Percentiles rank a stretch among this genome's conserved stretches.
Evolutionary conservation across 306 rosid genomes (phyloP).

Genomic region (Trichosanthes truncata): DNA sequence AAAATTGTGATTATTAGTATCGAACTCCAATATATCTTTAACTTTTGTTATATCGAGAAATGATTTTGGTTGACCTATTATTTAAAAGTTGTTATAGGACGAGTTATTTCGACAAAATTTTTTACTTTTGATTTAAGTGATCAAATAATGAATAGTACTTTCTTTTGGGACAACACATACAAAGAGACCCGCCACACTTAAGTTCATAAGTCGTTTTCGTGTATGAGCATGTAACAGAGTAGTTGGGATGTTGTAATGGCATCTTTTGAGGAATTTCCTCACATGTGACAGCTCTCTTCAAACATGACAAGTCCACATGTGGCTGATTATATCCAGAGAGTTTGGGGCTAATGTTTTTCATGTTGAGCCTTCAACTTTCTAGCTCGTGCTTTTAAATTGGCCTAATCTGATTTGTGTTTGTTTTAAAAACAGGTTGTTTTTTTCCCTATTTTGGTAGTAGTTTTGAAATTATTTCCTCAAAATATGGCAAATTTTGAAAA

Average conservation of each 20-base stretch:
- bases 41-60: no score
- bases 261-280: background rate
- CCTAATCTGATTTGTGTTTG: background rate
- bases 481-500: background rate
- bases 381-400: background rate
- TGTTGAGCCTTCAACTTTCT: background rate
- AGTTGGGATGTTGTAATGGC: background rate
- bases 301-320: background rate
- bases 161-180: background rate
- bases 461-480: background rate
- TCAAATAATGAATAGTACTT: background rate
- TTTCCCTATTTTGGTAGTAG: background rate
- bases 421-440: background rate
- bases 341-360: background rate
- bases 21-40: no score
- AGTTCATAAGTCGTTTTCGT: background rate
- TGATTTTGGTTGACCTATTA: background rate
- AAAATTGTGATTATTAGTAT: background rate
- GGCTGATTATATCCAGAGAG: background rate
- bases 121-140: background rate
- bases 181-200: background rate
- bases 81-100: background rate
- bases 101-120: background rate
- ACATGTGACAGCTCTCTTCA: background rate
- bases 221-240: background rate